These are phyloP conservation scores for Aureobasidium sp. DNA, from an alignment of 2,329 filamentous ascomycete genomes.

Conservation along the genomic window DNA sequence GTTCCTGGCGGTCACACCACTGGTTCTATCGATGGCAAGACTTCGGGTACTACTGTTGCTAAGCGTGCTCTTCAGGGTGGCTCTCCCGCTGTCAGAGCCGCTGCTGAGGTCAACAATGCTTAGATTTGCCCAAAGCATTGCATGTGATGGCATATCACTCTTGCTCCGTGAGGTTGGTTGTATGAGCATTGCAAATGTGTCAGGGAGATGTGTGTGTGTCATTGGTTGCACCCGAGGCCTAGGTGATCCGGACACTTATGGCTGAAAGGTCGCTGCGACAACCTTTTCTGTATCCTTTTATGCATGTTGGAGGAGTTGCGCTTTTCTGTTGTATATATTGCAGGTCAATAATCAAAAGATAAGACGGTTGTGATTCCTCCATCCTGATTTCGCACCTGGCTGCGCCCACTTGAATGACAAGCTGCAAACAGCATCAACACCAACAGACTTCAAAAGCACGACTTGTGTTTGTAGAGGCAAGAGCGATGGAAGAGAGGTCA, in stretches of 20 bases:
- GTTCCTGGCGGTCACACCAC: conserved; percentile 11
- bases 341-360: background rate
- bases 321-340: background rate
- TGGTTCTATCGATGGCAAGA: conserved; percentile 10
- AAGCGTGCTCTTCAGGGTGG: background rate
- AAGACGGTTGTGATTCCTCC: background rate
- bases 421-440: no score
- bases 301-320: background rate
- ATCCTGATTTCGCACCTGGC: background rate
- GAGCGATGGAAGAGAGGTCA: no score
- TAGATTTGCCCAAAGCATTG: background rate
- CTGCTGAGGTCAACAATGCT: background rate
- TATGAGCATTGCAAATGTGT: background rate
- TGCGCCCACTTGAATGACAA: no score
- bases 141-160: background rate
- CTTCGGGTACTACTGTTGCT: background rate
- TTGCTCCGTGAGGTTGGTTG: background rate
- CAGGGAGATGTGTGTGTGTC: background rate
- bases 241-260: background rate
- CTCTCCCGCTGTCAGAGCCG: background rate
- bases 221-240: background rate
- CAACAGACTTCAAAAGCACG: no score
- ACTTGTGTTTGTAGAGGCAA: no score
- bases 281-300: background rate
- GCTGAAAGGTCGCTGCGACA: background rate